Conservation (phyloP, 768 basidiomycete genomes). For the Auriscalpium orientale region DNA sequence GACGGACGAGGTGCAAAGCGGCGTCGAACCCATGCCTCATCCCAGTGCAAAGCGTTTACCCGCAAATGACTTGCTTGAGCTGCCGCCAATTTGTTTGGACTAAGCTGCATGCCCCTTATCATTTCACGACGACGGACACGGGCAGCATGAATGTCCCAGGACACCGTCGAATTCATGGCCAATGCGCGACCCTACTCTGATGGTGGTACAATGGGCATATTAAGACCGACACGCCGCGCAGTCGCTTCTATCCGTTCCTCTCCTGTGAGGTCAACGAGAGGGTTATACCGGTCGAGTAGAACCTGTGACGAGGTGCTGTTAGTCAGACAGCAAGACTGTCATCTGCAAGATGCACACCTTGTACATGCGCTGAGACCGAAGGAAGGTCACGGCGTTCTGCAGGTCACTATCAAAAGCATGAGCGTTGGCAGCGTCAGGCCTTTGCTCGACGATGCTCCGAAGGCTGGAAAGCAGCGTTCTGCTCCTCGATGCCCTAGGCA, state of each 20-base stretch:
- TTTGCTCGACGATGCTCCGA: conserved; percentile 45
- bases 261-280: conserved; percentile 66
- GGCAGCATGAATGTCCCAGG: too few relatives aligned
- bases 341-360: conserved; percentile 43
- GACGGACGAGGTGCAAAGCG: too few relatives aligned
- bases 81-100: too few relatives aligned
- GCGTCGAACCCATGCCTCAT: too few relatives aligned
- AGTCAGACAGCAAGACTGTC: not conserved
- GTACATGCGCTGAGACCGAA: conserved; percentile 68
- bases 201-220: conserved; percentile 57
- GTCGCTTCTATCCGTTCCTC: conserved; percentile 82
- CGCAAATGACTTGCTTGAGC: too few relatives aligned
- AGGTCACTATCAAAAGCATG: conserved; percentile 36
- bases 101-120: too few relatives aligned
- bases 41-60: too few relatives aligned
- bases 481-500: conserved; percentile 31
- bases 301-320: conserved; percentile 34
- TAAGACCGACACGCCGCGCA: conserved; percentile 77
- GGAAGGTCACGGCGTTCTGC: conserved; percentile 56
- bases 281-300: conserved; percentile 84
- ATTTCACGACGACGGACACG: too few relatives aligned
- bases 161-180: too few relatives aligned
- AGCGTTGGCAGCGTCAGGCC: conserved; percentile 12
- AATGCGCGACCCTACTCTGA: conserved; percentile 1
- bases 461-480: conserved; percentile 40